Conservation (phyloP, 2,329 filamentous ascomycete species). For the Cercospora canescens region DNA sequence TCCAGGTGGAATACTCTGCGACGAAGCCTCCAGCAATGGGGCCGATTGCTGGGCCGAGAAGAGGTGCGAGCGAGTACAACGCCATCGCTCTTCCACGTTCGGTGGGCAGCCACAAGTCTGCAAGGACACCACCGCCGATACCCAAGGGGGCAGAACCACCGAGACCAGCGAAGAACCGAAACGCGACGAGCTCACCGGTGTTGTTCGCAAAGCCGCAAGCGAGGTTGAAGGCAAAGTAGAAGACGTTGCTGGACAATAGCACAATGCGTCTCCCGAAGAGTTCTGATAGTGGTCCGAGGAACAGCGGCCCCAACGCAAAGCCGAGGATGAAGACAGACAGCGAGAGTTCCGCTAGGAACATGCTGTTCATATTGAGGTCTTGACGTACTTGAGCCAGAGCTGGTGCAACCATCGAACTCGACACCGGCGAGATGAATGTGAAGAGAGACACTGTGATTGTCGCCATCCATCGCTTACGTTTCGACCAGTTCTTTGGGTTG, state of each 20-base stretch:
- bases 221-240: slow-evolving; percentile 41
- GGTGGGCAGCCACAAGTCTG: slow-evolving; percentile 61
- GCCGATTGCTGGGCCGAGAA: slow-evolving; percentile 66
- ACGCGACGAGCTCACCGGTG: slow-evolving; percentile 37
- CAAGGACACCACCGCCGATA: slow-evolving; percentile 40
- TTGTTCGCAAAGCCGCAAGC: slow-evolving; percentile 38
- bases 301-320: slow-evolving; percentile 39
- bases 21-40: slow-evolving; percentile 68
- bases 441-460: slow-evolving; percentile 45
- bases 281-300: slow-evolving; percentile 40
- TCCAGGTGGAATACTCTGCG: slow-evolving; percentile 64
- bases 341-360: slow-evolving; percentile 30
- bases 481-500: slow-evolving; percentile 51
- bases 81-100: slow-evolving; percentile 63
- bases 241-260: slow-evolving; percentile 38
- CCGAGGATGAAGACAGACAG: slow-evolving; percentile 42
- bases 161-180: slow-evolving; percentile 41
- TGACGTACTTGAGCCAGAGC: slow-evolving; percentile 31
- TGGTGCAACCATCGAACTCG: slow-evolving; percentile 42
- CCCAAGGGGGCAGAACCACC: slow-evolving; percentile 41
- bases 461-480: slow-evolving; percentile 46
- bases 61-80: slow-evolving; percentile 63
- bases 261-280: slow-evolving; percentile 39
- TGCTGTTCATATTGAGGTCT: slow-evolving; percentile 29
- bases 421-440: slow-evolving; percentile 42